phyloP scores from a whole-genome alignment of 2,329 filamentous ascomycete genomes.

The Polytolypa hystricis region DNA sequence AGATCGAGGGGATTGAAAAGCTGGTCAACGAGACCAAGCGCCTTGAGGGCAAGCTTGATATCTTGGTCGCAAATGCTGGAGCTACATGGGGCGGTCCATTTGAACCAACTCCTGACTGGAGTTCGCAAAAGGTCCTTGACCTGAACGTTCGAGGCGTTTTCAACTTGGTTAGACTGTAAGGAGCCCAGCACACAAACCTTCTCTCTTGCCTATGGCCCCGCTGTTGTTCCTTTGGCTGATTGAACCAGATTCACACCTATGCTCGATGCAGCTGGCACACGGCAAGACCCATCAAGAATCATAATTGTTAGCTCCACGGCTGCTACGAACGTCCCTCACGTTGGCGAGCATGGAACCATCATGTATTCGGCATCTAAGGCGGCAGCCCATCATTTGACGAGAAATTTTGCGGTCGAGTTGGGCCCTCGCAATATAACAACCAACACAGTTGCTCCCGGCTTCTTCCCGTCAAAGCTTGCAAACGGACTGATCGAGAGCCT shows the following conservation, averaged over 20 bases:
- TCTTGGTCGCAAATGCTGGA: constrained; percentile 84
- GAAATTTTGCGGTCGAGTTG: constrained; percentile 72
- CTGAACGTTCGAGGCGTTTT: constrained; percentile 82
- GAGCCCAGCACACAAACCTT: background rate
- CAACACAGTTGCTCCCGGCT: constrained; percentile 57
- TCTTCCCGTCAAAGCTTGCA: constrained; percentile 62
- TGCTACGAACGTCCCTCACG: constrained; percentile 60
- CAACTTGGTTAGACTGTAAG: constrained; percentile 56
- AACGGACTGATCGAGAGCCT: constrained; percentile 58
- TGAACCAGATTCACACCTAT: constrained; percentile 62
- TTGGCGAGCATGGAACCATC: constrained; percentile 63
- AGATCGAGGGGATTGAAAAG: constrained; percentile 57
- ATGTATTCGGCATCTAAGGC: constrained; percentile 83
- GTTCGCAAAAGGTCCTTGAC: constrained; percentile 69
- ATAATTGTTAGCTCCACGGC: constrained; percentile 76
- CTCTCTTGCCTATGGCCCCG: background rate
- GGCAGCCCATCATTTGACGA: constrained; percentile 68
- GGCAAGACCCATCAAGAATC: constrained; percentile 62
- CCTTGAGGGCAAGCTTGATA: constrained; percentile 72
- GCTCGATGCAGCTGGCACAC: constrained; percentile 44
- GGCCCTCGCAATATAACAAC: constrained; percentile 72
- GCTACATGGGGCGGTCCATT: constrained; percentile 81
- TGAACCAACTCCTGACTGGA: constrained; percentile 65
- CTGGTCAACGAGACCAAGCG: constrained; percentile 59
- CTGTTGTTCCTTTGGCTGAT: background rate